Evolutionary conservation across 1,139 yeast species (phyloP).

Genomic region (Candida sanyaensis): DNA sequence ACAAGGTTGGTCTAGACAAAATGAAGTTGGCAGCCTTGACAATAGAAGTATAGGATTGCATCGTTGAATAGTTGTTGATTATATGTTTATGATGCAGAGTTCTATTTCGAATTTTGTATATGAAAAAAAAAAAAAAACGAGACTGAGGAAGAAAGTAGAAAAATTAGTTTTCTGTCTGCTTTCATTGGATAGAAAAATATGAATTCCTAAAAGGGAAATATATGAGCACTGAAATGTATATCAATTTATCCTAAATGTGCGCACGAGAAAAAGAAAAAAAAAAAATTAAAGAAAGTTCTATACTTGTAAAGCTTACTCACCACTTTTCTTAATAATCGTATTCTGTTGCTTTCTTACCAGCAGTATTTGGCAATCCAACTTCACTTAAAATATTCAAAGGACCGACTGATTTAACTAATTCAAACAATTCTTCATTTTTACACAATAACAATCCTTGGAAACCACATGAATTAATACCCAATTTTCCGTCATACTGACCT

Average conservation of each 20-base stretch:
- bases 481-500: conserved; percentile 35
- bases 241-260: neutral
- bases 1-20: conserved; percentile 76
- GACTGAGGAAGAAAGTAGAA: conserved; percentile 1
- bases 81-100: neutral
- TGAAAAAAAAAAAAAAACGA: neutral
- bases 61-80: conserved; percentile 19
- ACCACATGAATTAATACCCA: conserved; percentile 82
- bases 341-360: conserved; percentile 33
- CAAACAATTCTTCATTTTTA: conserved; percentile 57
- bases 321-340: conserved; percentile 31
- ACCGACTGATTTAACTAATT: conserved; percentile 42
- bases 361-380: conserved; percentile 67
- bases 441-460: conserved; percentile 77
- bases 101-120: neutral
- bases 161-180: conserved; percentile 17
- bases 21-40: conserved; percentile 82
- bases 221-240: neutral
- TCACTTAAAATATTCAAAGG: conserved; percentile 51
- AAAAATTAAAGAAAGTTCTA: too few relatives aligned
- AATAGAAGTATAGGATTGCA: conserved; percentile 81
- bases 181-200: conserved; percentile 22
- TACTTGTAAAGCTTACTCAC: neutral
- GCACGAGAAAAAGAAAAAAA: neutral
- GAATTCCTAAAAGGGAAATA: conserved; percentile 26